Conservation (phyloP, 805 yeast genomes). For the Wickerhamiella shivajii region DNA sequence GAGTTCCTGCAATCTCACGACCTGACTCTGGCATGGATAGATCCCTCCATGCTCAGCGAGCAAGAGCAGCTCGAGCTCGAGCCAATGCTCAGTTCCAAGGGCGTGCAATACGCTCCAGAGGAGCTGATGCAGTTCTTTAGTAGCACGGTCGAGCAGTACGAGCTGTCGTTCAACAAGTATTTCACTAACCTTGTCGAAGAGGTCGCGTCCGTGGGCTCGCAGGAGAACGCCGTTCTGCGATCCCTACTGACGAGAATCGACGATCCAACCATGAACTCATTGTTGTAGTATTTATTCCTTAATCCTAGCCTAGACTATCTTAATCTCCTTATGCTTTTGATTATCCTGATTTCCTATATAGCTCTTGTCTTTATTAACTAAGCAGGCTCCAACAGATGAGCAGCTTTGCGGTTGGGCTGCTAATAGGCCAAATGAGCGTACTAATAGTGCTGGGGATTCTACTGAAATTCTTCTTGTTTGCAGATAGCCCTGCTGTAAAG, state of each 20-base stretch:
- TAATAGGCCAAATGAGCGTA: conserved; percentile 30
- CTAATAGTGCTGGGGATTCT: conserved; percentile 25
- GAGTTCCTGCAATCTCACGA: conserved; percentile 16
- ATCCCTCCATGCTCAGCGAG: conserved; percentile 18
- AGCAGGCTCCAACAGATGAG: too few relatives aligned
- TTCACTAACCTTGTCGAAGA: conserved; percentile 1
- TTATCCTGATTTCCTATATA: background rate
- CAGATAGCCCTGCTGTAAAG: conserved; percentile 24
- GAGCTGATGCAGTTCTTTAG: conserved; percentile 20
- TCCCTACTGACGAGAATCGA: background rate
- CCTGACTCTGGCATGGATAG: conserved; percentile 16
- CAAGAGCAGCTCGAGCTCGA: conserved; percentile 9
- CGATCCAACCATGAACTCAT: too few relatives aligned
- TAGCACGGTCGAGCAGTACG: conserved; percentile 20
- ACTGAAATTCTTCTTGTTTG: conserved; percentile 29
- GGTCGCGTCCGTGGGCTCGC: background rate
- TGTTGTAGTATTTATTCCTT: background rate
- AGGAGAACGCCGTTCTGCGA: conserved; percentile 2
- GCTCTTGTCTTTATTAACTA: background rate
- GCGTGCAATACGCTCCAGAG: conserved; percentile 15
- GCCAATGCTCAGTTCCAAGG: conserved; percentile 13
- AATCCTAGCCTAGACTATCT: background rate
- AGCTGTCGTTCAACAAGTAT: conserved; percentile 9
- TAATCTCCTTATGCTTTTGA: background rate
- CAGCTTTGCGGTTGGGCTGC: conserved; percentile 25